Conservation (phyloP, 2,329 filamentous ascomycete species). For the Exophiala aquamarina region DNA sequence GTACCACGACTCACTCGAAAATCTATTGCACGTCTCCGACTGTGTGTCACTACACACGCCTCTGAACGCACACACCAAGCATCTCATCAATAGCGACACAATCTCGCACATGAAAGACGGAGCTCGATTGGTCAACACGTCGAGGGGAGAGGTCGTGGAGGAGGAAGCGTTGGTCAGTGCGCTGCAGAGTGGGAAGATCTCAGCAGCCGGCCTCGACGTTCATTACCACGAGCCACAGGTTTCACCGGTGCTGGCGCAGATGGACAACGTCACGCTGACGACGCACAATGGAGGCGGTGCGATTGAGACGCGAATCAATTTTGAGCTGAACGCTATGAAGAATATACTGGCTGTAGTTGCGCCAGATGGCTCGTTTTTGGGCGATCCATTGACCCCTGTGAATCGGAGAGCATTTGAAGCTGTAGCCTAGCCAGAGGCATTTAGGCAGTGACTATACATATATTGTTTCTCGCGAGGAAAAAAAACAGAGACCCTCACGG, state of each 20-base stretch:
- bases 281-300: slow-evolving; percentile 41
- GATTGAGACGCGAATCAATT: slow-evolving; percentile 41
- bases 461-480: no score
- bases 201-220: slow-evolving; percentile 7
- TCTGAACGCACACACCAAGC: slow-evolving; percentile 30
- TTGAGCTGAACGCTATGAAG: slow-evolving; percentile 40
- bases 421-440: no score
- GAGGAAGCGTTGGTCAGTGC: slow-evolving; percentile 9
- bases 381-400: no score
- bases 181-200: slow-evolving; percentile 2
- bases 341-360: no score
- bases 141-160: slow-evolving; percentile 8
- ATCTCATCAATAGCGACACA: slow-evolving; percentile 25
- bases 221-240: slow-evolving; percentile 22
- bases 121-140: slow-evolving; percentile 15
- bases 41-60: slow-evolving; percentile 38
- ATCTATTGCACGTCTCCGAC: slow-evolving; percentile 35
- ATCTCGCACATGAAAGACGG: slow-evolving; percentile 9
- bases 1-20: slow-evolving; percentile 33
- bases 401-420: no score
- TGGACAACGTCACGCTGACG: slow-evolving; percentile 43
- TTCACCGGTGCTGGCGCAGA: no score
- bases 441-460: no score
- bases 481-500: no score
- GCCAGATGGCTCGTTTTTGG: no score